A percentile compares a stretch with the other conserved stretches of the same genome.
Evolutionary conservation across 306 rosid genomes (phyloP).

Genomic region (Begonia loranthoides): DNA sequence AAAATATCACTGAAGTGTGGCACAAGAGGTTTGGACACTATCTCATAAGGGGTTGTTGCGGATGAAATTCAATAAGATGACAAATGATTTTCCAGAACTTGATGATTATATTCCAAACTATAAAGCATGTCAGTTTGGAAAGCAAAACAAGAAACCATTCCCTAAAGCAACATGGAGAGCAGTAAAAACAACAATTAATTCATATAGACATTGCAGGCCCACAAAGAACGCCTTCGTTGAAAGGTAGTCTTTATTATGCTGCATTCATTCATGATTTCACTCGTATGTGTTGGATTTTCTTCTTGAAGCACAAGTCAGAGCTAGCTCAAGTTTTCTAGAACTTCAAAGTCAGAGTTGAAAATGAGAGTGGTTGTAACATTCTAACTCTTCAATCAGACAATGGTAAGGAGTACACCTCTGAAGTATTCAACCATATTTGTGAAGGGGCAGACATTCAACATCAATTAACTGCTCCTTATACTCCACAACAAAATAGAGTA

Average conservation of each 20-base stretch:
- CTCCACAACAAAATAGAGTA: constrained; percentile 9
- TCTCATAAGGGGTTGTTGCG: neutral
- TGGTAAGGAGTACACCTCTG: neutral
- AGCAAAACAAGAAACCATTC: neutral
- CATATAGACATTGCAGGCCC: constrained; percentile 3
- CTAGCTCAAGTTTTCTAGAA: too few relatives aligned
- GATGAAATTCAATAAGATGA: neutral
- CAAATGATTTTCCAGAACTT: too few relatives aligned
- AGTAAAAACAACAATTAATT: neutral
- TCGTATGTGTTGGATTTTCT: too few relatives aligned
- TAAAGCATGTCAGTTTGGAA: too few relatives aligned
- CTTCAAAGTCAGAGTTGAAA: neutral
- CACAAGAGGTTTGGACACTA: neutral
- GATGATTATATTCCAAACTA: too few relatives aligned
- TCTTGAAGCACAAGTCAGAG: too few relatives aligned
- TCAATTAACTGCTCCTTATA: too few relatives aligned
- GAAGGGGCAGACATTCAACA: neutral
- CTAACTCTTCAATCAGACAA: neutral
- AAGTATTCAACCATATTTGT: neutral
- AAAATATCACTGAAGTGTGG: neutral
- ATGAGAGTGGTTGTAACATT: constrained; percentile 1
- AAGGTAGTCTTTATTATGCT: too few relatives aligned
- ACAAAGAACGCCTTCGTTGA: too few relatives aligned
- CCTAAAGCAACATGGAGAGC: constrained; percentile 1
- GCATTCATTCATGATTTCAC: too few relatives aligned